These are phyloP conservation scores for Cryptococcus hybrid DNA, from an alignment of 1,284 basidiomycete species.

Conservation along the genomic window DNA sequence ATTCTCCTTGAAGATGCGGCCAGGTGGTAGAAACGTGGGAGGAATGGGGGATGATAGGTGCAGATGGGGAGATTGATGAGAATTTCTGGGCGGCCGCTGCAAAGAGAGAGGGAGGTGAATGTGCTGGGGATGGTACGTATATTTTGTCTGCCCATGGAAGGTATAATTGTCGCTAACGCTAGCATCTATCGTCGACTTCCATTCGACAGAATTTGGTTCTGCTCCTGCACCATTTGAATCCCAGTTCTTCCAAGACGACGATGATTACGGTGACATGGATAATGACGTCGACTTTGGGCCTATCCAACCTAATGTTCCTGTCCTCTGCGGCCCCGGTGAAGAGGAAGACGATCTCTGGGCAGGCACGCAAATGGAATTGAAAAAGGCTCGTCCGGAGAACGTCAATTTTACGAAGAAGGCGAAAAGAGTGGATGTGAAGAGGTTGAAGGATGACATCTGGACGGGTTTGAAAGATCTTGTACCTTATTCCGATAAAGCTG, in stretches of 20 bases:
- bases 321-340: conserved; percentile 33
- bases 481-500: conserved; percentile 18
- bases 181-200: background rate
- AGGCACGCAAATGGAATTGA: conserved; percentile 69
- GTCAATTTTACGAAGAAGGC: conserved; percentile 96
- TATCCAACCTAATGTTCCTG: background rate
- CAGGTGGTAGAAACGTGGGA: background rate
- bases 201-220: conserved; percentile 48
- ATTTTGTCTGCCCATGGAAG: background rate
- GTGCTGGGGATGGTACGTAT: background rate
- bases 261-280: conserved; percentile 61
- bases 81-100: conserved; percentile 94
- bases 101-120: conserved; percentile 61
- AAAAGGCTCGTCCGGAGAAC: conserved; percentile 78
- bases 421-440: conserved; percentile 94
- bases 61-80: conserved; percentile 84
- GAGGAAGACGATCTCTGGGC: conserved; percentile 84
- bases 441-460: conserved; percentile 99
- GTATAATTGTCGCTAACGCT: background rate
- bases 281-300: conserved; percentile 35
- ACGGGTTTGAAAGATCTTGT: conserved; percentile 76
- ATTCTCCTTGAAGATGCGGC: conserved; percentile 56
- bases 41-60: conserved; percentile 27
- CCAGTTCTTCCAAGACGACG: conserved; percentile 96
- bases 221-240: conserved; percentile 79